Base-by-base conservation (phyloP, 1,284 basidiomycete species). In the Cryptococcus sp. region DNA sequence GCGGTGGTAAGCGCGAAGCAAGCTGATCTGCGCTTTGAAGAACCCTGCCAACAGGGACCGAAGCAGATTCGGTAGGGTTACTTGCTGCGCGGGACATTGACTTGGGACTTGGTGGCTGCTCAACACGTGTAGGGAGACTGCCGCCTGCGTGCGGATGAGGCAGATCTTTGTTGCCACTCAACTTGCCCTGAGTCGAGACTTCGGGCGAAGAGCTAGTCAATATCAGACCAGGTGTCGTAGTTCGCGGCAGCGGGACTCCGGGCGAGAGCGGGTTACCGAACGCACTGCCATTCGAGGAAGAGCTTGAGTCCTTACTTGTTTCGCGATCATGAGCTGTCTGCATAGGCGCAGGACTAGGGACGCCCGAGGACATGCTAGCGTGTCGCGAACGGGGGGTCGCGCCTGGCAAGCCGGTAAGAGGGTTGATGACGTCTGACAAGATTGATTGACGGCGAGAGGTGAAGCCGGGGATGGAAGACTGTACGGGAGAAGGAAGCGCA, bases 381-480 rank as follows among this genome's bases (percentile, higher is more conserved):
- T 64, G 62, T 23, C 69, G 56, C 3, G 65, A 64, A 27, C 60
- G 57, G 11, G 58, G 57, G 8, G 49, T 52, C 10, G 67, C 67
- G 1, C 71, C 72, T 6, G 73, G 73, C 38, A 69, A 50, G 11
- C 75, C 73, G 1, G 74, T 76, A 20, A 77, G 61, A 1, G 76
- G 76, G 54, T 78, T 78, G 58, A 78, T 70, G 19, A 77, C 63
- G 56, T 75, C 73, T 22, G 65, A 65, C n/a, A 75, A 66, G 17
- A 60, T 56, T 15, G 59, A 64, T 17, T 58, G 52, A 38, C 66
- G 53, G 25, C 65, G 43, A 22, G 47, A 38, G 16, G 42, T 55
- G 6, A 50, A 42, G 20, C 41, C 57, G 23, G 30, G 42, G 3
- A 57, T 54, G 48, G 61, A 58, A 5, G 58, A 64, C 17, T 52